phyloP scores from a whole-genome alignment of 2,329 filamentous ascomycete genomes.

The Xylariaceae sp. region DNA sequence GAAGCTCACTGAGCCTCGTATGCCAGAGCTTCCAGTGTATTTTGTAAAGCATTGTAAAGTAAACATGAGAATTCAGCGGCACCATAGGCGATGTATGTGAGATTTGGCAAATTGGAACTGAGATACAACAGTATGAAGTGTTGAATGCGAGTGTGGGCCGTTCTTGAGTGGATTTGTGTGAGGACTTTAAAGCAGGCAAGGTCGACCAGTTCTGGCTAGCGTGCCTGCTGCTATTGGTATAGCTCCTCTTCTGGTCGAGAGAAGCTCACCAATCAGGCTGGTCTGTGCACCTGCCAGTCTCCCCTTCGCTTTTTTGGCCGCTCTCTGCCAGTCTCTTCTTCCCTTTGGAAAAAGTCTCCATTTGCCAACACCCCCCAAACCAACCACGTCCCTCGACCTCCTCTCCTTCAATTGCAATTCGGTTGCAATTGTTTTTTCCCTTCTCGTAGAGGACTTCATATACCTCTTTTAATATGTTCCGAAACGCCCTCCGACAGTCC shows the following conservation, averaged over 20 bases:
- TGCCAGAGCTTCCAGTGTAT: no score
- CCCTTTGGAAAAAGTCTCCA: slow-evolving; percentile 28
- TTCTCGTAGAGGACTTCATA: slow-evolving; percentile 42
- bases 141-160: slow-evolving; percentile 1
- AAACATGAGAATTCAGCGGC: no score
- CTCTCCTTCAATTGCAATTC: slow-evolving; percentile 59
- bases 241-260: slow-evolving; percentile 1
- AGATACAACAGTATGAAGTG: no score
- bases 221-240: not conserved
- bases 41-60: no score
- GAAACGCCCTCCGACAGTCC: slow-evolving; percentile 96
- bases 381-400: slow-evolving; percentile 46
- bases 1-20: no score
- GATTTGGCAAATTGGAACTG: no score
- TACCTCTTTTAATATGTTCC: slow-evolving; percentile 73
- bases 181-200: not conserved
- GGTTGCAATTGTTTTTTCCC: slow-evolving; percentile 59
- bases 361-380: slow-evolving; percentile 18
- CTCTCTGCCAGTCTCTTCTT: slow-evolving; percentile 17
- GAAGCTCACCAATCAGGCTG: slow-evolving; percentile 8
- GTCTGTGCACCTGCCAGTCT: slow-evolving; percentile 18
- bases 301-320: slow-evolving; percentile 19
- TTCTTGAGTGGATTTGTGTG: slow-evolving; percentile 12
- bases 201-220: slow-evolving; percentile 1
- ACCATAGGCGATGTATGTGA: no score